Evolutionary conservation across 768 basidiomycete species (phyloP).

Genomic region (Dentipellis sp.): DNA sequence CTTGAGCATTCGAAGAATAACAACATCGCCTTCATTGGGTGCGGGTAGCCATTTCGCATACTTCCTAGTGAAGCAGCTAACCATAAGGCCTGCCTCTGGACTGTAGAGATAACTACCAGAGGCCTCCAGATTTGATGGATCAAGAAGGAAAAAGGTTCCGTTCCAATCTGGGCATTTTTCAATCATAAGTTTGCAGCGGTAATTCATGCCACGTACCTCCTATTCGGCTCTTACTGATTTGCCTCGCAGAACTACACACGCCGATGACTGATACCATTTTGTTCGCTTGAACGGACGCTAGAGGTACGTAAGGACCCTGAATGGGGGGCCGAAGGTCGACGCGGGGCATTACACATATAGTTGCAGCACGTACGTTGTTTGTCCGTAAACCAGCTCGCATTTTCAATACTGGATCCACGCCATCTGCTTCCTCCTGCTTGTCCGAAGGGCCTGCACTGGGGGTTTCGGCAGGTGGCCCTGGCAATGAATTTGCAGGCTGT

Average conservation of each 20-base stretch:
- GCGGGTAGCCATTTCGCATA: slow-evolving; percentile 42
- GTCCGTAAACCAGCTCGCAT: not conserved
- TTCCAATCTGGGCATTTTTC: slow-evolving; percentile 31
- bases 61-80: slow-evolving; percentile 44
- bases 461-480: not conserved
- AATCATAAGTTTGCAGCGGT: not conserved
- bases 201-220: slow-evolving; percentile 18
- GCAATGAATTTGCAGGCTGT: too few species aligned
- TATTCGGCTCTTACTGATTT: slow-evolving; percentile 13
- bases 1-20: slow-evolving; percentile 43
- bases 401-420: not conserved
- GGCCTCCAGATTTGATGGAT: slow-evolving; percentile 37
- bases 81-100: slow-evolving; percentile 17
- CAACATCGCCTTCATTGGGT: slow-evolving; percentile 36
- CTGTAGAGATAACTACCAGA: slow-evolving; percentile 15
- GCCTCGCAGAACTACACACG: slow-evolving; percentile 18
- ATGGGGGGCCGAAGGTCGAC: too few species aligned
- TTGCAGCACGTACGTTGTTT: not conserved
- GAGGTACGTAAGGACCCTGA: too few species aligned
- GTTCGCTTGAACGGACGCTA: too few species aligned
- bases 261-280: slow-evolving; percentile 20
- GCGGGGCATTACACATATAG: too few species aligned
- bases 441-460: not conserved
- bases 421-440: not conserved
- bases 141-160: slow-evolving; percentile 37